Conservation (phyloP, 164 flowering plant genomes). For the Magnolia officinalis region DNA sequence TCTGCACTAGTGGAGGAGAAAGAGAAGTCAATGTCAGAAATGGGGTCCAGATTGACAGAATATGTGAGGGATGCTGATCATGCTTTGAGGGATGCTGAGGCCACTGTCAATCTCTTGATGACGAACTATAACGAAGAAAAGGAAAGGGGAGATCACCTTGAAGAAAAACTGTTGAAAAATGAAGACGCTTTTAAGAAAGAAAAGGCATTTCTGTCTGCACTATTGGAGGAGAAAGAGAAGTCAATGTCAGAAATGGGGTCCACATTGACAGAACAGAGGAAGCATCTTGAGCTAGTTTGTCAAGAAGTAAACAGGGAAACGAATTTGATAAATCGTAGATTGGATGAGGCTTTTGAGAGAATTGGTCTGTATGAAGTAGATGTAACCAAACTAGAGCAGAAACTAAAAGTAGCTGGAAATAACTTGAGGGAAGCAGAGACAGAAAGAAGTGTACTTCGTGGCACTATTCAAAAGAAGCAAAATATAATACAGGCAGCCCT, state of each 20-base stretch:
- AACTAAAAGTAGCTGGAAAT: constrained; percentile 26
- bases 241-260: constrained; percentile 25
- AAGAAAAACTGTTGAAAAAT: constrained; percentile 28
- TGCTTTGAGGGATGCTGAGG: constrained; percentile 39
- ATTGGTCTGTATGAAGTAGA: constrained; percentile 27
- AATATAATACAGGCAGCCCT: constrained; percentile 19
- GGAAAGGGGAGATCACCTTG: constrained; percentile 29
- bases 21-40: constrained; percentile 37
- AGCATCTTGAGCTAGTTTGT: constrained; percentile 28
- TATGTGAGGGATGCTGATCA: constrained; percentile 41
- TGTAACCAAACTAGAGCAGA: constrained; percentile 29
- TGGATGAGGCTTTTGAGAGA: constrained; percentile 31
- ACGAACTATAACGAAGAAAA: constrained; percentile 26
- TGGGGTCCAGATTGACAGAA: constrained; percentile 20
- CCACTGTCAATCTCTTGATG: constrained; percentile 22
- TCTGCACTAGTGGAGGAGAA: constrained; percentile 41
- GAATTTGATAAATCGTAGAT: constrained; percentile 23
- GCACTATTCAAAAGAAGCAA: constrained; percentile 30
- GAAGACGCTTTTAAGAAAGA: constrained; percentile 39
- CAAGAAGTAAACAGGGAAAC: constrained; percentile 37
- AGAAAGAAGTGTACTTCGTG: constrained; percentile 31
- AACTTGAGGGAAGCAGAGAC: constrained; percentile 27
- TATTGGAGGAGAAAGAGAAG: constrained; percentile 52
- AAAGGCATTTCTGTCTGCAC: constrained; percentile 17
- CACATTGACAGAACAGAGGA: constrained; percentile 35